Evolutionary conservation across 1,284 basidiomycete species (phyloP).

Genomic region (Exsudoporus floridanus): DNA sequence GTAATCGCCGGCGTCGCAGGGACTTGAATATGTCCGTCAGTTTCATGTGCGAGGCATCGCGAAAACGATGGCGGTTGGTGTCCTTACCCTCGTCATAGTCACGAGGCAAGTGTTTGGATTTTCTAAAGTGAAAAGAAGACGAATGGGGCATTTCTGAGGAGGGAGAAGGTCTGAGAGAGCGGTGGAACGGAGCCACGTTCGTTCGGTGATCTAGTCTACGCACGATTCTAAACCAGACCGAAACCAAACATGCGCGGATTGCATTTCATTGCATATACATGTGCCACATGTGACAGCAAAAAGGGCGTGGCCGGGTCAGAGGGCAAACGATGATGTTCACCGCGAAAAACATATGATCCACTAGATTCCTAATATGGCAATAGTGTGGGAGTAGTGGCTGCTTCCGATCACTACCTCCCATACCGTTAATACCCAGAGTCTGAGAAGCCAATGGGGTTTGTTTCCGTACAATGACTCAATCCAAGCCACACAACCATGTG

Average conservation of each 20-base stretch:
- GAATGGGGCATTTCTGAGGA: conserved; percentile 13
- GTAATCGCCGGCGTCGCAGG: conserved; percentile 17
- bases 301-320: too few species aligned
- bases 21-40: conserved; percentile 29
- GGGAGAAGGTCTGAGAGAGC: background rate
- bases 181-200: background rate
- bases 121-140: conserved; percentile 14
- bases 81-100: conserved; percentile 12
- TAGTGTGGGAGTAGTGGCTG: too few species aligned
- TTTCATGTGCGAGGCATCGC: conserved; percentile 23
- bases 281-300: too few species aligned
- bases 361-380: too few species aligned
- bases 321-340: too few species aligned
- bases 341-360: too few species aligned
- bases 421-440: too few species aligned
- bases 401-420: too few species aligned
- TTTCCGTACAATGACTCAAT: too few species aligned
- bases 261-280: too few species aligned
- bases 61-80: conserved; percentile 10
- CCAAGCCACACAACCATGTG: too few species aligned
- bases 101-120: conserved; percentile 17
- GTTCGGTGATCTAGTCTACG: background rate
- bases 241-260: background rate
- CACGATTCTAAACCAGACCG: conserved; percentile 22
- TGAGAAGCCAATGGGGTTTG: too few species aligned